Evolutionary conservation across 371 early-diverging fungal species (phyloP).

Genomic region (Mucor circinelloides): DNA sequence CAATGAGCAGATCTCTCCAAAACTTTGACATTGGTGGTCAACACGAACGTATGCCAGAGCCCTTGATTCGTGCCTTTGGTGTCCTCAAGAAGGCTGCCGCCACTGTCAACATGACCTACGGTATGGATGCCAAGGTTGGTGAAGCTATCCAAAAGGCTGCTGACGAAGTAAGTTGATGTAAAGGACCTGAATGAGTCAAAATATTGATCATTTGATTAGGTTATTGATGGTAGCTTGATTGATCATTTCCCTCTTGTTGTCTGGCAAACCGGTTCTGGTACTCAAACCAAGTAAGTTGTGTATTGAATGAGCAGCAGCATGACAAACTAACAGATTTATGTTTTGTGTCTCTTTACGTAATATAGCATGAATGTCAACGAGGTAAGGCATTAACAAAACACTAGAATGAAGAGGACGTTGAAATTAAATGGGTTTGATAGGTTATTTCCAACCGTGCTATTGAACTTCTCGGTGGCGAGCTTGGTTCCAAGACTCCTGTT

Average conservation of each 20-base stretch:
- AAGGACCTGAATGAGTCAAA: not conserved
- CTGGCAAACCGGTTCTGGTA: slow-evolving; percentile 91
- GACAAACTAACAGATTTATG: not conserved
- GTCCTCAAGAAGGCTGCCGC: slow-evolving; percentile 90
- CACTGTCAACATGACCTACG: slow-evolving; percentile 78
- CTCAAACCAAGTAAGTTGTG: slow-evolving; percentile 82
- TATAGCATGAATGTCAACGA: slow-evolving; percentile 82
- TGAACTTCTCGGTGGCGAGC: slow-evolving; percentile 81
- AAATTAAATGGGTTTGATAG: slow-evolving; percentile 2
- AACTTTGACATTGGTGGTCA: slow-evolving; percentile 89
- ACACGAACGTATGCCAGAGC: slow-evolving; percentile 83
- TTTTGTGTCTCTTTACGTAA: not conserved
- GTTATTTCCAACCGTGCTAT: slow-evolving; percentile 91
- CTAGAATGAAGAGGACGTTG: not conserved
- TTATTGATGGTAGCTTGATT: slow-evolving; percentile 77
- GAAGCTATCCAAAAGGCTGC: slow-evolving; percentile 81
- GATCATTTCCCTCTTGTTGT: slow-evolving; percentile 89
- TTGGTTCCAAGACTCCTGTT: slow-evolving; percentile 82
- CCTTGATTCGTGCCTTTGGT: slow-evolving; percentile 85
- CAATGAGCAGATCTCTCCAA: slow-evolving; percentile 55
- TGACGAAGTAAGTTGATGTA: slow-evolving; percentile 53
- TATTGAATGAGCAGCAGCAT: slow-evolving; percentile 19
- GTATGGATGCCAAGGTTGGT: slow-evolving; percentile 66
- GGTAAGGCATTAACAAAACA: slow-evolving; percentile 9
- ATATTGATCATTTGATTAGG: slow-evolving; percentile 30